phyloP scores from a whole-genome alignment of 192 early-diverging fungal genomes.

The Backusella westeae region DNA sequence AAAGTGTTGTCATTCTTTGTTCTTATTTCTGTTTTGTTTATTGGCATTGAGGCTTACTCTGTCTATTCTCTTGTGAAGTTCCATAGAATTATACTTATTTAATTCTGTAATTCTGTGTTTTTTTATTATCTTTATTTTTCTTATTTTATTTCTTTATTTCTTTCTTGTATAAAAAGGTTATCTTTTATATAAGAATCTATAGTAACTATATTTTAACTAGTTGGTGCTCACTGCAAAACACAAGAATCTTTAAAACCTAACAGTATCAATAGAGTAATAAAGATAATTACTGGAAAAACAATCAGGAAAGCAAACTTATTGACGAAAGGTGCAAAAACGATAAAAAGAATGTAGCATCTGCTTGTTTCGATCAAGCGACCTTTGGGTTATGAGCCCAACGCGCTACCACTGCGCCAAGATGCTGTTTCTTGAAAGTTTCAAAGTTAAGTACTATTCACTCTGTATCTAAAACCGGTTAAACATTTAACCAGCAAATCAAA shows the following conservation, averaged over 20 bases:
- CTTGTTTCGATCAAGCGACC: slow-evolving; percentile 20
- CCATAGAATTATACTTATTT: too few relatives aligned
- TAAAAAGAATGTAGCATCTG: slow-evolving; percentile 1
- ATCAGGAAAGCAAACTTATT: neutral
- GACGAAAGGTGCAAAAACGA: neutral
- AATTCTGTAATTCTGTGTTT: too few relatives aligned
- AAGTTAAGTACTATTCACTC: neutral
- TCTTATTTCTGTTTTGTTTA: too few relatives aligned
- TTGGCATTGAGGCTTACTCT: too few relatives aligned
- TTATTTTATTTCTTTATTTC: too few relatives aligned
- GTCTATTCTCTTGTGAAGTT: too few relatives aligned
- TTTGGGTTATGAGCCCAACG: slow-evolving; percentile 22
- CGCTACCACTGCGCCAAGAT: slow-evolving; percentile 19
- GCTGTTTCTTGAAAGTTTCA: neutral
- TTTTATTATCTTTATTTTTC: too few relatives aligned
- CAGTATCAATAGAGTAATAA: neutral
- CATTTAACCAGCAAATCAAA: neutral
- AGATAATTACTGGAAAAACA: neutral
- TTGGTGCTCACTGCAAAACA: too few relatives aligned
- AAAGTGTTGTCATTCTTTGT: too few relatives aligned
- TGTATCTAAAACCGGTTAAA: neutral
- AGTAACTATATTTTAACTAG: too few relatives aligned
- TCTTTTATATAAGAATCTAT: too few relatives aligned
- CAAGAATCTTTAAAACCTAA: neutral
- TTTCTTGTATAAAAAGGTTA: too few relatives aligned